Percentiles rank a stretch among this genome's conserved stretches.
Evolutionary conservation across 192 early-diverging fungal genomes (phyloP).

Genomic region (Backusella australiensis): DNA sequence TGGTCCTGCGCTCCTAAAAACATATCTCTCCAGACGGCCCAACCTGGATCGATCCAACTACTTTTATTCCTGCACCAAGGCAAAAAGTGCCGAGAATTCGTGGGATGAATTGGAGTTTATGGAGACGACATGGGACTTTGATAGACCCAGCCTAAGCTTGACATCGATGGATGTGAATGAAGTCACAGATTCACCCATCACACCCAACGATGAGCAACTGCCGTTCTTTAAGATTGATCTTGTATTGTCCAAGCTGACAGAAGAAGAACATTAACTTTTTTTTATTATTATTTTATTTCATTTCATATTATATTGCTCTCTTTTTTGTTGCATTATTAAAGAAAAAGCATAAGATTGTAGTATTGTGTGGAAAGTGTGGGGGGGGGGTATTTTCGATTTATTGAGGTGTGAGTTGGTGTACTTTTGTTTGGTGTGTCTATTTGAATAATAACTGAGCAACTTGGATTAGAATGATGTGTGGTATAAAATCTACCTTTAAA

Average conservation of each 20-base stretch:
- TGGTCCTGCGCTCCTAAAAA: neutral
- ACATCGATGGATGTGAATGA: neutral
- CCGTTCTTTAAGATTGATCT: constrained; percentile 1
- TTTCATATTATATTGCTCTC: neutral
- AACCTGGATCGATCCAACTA: neutral
- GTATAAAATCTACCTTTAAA: constrained; percentile 12
- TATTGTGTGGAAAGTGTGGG: neutral
- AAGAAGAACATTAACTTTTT: neutral
- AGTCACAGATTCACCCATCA: constrained; percentile 18
- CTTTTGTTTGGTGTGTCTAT: constrained; percentile 20
- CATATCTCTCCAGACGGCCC: constrained; percentile 8
- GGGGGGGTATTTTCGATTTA: neutral
- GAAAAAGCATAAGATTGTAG: neutral
- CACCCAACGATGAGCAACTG: constrained; percentile 8
- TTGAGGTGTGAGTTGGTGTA: constrained; percentile 9
- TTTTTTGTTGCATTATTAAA: neutral
- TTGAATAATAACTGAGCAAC: neutral
- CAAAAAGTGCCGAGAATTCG: neutral
- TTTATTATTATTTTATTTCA: neutral
- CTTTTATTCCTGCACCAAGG: neutral
- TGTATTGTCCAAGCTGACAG: neutral
- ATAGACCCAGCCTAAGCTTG: neutral
- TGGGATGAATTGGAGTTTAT: constrained; percentile 14
- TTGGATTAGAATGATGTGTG: too few species aligned
- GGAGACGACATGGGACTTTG: constrained; percentile 11